Evolutionary conservation across 2,329 filamentous ascomycete genomes (phyloP).

Genomic region (Fusarium nygamai): DNA sequence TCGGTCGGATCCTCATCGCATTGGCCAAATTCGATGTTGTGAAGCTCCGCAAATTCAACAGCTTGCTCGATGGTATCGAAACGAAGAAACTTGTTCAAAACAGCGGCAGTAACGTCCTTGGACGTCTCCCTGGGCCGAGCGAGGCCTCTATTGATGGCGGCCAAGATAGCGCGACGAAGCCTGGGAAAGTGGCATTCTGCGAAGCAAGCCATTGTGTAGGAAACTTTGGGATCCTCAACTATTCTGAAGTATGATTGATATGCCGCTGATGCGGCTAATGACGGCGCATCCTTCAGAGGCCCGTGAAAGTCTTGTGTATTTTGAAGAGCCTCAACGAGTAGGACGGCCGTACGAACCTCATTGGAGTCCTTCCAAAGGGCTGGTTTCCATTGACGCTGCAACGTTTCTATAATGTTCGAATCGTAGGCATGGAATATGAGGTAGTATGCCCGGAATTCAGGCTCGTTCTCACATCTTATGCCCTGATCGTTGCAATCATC

Average conservation of each 20-base stretch:
- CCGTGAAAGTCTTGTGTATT: constrained; percentile 67
- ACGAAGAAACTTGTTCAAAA: constrained; percentile 66
- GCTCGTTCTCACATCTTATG: constrained; percentile 68
- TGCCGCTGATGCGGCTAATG: constrained; percentile 60
- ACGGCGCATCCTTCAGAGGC: constrained; percentile 62
- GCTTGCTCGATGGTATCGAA: constrained; percentile 77
- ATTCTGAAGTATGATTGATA: constrained; percentile 69
- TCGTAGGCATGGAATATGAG: constrained; percentile 70
- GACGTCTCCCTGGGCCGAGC: constrained; percentile 65
- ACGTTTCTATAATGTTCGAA: constrained; percentile 62
- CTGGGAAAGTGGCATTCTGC: constrained; percentile 74
- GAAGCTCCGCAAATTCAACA: constrained; percentile 69
- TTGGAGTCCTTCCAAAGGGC: constrained; percentile 64
- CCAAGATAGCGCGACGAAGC: constrained; percentile 67
- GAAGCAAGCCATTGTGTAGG: constrained; percentile 76
- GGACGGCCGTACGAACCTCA: constrained; percentile 69
- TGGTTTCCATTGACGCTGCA: constrained; percentile 67
- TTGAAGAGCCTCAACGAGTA: constrained; percentile 68
- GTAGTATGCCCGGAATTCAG: constrained; percentile 74
- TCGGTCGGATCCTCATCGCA: constrained; percentile 49
- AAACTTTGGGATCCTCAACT: constrained; percentile 64
- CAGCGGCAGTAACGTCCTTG: constrained; percentile 67
- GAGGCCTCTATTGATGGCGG: constrained; percentile 64
- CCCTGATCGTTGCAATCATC: constrained; percentile 70
- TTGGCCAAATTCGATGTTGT: constrained; percentile 62